Conservation (phyloP, 1,284 basidiomycete species). For the Apiotrichum domesticum region DNA sequence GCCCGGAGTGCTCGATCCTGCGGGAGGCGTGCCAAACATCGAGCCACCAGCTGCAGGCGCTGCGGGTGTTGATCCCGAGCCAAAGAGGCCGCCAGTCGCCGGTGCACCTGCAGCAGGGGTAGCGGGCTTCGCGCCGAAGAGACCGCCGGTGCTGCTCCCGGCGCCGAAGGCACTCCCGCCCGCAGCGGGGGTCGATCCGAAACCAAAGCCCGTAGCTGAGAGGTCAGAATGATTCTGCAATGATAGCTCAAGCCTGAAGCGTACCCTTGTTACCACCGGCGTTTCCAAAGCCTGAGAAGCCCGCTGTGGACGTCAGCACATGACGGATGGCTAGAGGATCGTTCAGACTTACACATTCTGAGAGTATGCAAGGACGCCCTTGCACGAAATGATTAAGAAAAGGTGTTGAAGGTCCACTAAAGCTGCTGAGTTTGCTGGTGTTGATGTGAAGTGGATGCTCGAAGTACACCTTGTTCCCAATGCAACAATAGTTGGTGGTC, state of each 20-base stretch:
- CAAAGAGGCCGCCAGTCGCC: neutral
- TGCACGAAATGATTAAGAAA: no score
- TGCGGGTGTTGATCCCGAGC: neutral
- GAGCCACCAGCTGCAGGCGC: neutral
- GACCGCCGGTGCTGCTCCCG: no score
- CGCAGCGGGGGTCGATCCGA: neutral
- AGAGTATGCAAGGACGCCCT: no score
- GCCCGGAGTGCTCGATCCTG: neutral
- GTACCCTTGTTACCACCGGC: constrained; percentile 13
- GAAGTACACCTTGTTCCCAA: no score
- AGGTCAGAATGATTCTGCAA: no score
- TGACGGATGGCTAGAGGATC: no score
- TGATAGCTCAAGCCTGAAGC: neutral
- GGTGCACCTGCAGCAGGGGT: neutral
- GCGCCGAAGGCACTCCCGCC: neutral
- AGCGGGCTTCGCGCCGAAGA: no score
- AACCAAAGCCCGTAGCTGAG: no score
- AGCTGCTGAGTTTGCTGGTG: no score
- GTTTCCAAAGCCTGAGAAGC: constrained; percentile 36
- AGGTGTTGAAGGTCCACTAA: no score
- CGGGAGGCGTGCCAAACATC: constrained; percentile 9
- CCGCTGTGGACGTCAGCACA: constrained; percentile 14
- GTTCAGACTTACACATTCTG: constrained; percentile 4
- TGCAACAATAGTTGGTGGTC: no score
- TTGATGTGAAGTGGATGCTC: no score